Evolutionary conservation across 1,284 basidiomycete genomes (phyloP).

Genomic region (Earliella scabrosa): DNA sequence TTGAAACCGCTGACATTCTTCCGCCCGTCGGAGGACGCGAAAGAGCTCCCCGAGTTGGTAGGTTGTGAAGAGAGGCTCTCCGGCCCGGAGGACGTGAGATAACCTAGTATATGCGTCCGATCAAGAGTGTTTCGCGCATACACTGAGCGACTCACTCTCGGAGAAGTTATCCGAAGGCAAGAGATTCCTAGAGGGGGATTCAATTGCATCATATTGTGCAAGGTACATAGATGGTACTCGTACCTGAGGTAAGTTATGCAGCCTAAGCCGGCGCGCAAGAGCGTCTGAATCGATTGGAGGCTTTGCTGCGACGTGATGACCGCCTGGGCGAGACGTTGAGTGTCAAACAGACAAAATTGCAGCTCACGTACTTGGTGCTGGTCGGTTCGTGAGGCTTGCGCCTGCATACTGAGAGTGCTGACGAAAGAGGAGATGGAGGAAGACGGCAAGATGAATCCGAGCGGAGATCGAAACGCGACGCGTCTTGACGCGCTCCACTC

Average conservation of each 20-base stretch:
- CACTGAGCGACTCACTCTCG: slow-evolving; percentile 51
- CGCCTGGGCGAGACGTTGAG: slow-evolving; percentile 33
- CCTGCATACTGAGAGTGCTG: slow-evolving; percentile 35
- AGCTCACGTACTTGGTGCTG: slow-evolving; percentile 27
- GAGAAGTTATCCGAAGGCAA: slow-evolving; percentile 81
- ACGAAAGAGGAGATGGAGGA: slow-evolving; percentile 1
- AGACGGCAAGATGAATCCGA: not conserved
- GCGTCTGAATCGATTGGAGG: slow-evolving; percentile 67
- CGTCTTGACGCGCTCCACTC: slow-evolving; percentile 29
- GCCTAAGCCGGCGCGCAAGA: slow-evolving; percentile 73
- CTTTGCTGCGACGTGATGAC: slow-evolving; percentile 64
- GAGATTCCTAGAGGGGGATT: slow-evolving; percentile 52
- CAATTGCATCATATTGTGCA: not conserved
- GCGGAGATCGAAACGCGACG: slow-evolving; percentile 27
- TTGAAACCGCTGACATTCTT: slow-evolving; percentile 57
- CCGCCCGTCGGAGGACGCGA: slow-evolving; percentile 34
- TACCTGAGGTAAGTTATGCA: slow-evolving; percentile 81
- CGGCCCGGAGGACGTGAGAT: slow-evolving; percentile 56
- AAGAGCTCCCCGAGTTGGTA: slow-evolving; percentile 39
- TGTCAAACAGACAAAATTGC: not conserved
- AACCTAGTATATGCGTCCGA: slow-evolving; percentile 41
- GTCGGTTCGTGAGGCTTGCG: slow-evolving; percentile 31
- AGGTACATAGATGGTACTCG: not conserved
- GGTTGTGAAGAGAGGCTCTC: slow-evolving; percentile 42
- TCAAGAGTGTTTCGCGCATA: slow-evolving; percentile 11